Conservation (phyloP, 192 early-diverging fungal genomes). For the Mortierella hygrophila region DNA sequence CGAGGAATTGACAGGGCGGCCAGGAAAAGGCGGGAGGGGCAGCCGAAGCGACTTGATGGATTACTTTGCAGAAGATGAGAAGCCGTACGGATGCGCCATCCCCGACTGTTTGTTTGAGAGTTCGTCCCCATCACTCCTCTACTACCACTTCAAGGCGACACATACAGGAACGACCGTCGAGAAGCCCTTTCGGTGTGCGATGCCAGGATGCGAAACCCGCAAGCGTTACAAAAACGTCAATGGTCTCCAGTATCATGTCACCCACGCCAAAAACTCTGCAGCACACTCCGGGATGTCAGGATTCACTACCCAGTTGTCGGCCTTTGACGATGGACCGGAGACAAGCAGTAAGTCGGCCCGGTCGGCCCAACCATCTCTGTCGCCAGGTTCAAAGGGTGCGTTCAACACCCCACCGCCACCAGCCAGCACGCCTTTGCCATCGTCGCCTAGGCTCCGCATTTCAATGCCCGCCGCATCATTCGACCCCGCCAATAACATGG, state of each 20-base stretch:
- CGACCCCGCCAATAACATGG: slow-evolving; percentile 21
- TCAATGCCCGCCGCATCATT: slow-evolving; percentile 16
- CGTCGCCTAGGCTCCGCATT: slow-evolving; percentile 25
- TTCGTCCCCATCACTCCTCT: slow-evolving; percentile 48
- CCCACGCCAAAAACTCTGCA: slow-evolving; percentile 65
- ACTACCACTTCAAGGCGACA: slow-evolving; percentile 50
- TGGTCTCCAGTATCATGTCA: slow-evolving; percentile 85
- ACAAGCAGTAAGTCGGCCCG: neutral
- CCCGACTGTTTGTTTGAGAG: slow-evolving; percentile 40
- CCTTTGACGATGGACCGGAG: neutral
- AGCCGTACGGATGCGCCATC: slow-evolving; percentile 47
- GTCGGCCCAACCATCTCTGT: neutral
- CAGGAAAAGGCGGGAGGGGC: slow-evolving; percentile 3
- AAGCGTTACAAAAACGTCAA: slow-evolving; percentile 88
- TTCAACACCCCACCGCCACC: slow-evolving; percentile 7
- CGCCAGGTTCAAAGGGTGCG: neutral
- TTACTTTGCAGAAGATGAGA: slow-evolving; percentile 31
- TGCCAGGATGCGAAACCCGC: slow-evolving; percentile 79
- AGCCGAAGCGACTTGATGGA: slow-evolving; percentile 3
- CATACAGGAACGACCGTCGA: slow-evolving; percentile 56
- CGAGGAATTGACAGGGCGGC: neutral
- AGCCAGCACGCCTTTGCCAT: neutral
- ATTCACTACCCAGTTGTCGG: neutral
- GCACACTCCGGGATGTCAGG: slow-evolving; percentile 23
- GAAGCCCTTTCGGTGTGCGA: slow-evolving; percentile 82